Evolutionary conservation across 139 green algal species (phyloP), one percentile per base, ranked within the genome.

Genomic region (Gonium pectorale): DNA sequence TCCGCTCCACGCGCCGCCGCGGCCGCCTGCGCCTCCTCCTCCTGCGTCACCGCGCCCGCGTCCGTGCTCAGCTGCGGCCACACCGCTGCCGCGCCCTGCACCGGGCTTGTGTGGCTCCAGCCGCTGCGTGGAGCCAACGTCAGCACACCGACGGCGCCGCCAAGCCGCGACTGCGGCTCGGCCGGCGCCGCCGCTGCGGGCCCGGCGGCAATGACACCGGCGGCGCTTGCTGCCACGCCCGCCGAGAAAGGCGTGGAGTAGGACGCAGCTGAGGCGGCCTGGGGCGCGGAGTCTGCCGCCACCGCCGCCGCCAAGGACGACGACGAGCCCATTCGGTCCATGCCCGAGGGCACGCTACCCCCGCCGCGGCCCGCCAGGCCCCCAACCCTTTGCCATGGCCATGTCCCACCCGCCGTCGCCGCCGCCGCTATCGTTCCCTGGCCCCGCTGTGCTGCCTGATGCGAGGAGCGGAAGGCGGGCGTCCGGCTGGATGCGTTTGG

Each of bases 51-150:
- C 46, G 31, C 46, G 13, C 27, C 52, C 35, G 27, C 17, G 0
- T 82, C 75, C 59, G 71, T 13, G 21, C 40, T 62, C 40, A 82
- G n/a, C 13, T 41, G 59, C 0, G 75, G 75, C 75, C 75, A 82
- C 3, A 70, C 40, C 8, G 75, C n/a, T n/a, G n/a, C 52, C 27
- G n/a, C n/a, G 41, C 9, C 4, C 7, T 38, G 75, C 3, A 71
- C 75, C 59, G 75, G 75, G 59, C 75, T 82, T 40, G 75, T 29
- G 59, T 82, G 75, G 29, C 41, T 59, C 37, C 64, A 44, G 33
- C 38, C 37, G 54, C 73, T 40, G 27, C 60, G 56, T 0, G 26
- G 56, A 24, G 37, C 52, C 21, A 81, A 67, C 24, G 54, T 81
- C 13, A 81, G 24, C 1, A 13, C 33, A 11, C 62, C 66, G 5